phyloP scores from a whole-genome alignment of 1,284 basidiomycete species.

The Kalmanozyma brasiliensis region DNA sequence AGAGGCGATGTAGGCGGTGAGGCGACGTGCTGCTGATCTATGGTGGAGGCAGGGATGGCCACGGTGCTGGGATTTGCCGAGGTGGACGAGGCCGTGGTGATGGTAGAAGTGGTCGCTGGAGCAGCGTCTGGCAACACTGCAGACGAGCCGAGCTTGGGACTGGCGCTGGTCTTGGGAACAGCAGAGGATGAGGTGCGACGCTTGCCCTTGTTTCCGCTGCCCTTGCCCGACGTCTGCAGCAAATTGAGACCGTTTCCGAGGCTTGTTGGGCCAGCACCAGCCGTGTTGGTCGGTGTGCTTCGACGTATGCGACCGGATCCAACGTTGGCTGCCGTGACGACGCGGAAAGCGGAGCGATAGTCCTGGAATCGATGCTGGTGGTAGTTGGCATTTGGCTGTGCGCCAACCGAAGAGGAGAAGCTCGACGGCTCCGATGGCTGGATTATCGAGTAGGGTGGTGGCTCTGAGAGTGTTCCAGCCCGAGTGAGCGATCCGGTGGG shows the following conservation, averaged over 20 bases:
- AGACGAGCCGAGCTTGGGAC: slow-evolving; percentile 25
- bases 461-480: slow-evolving; percentile 49
- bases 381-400: slow-evolving; percentile 63
- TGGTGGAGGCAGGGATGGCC: slow-evolving; percentile 23
- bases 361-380: slow-evolving; percentile 60
- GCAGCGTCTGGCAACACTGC: slow-evolving; percentile 3
- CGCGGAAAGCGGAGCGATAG: slow-evolving; percentile 55
- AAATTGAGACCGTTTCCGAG: slow-evolving; percentile 33
- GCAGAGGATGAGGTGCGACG: slow-evolving; percentile 23
- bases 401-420: slow-evolving; percentile 63
- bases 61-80: slow-evolving; percentile 26
- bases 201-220: slow-evolving; percentile 16
- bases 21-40: slow-evolving; percentile 24
- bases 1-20: slow-evolving; percentile 30
- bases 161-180: slow-evolving; percentile 24
- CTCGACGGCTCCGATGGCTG: slow-evolving; percentile 63
- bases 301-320: slow-evolving; percentile 43
- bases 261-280: slow-evolving; percentile 9
- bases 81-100: background rate
- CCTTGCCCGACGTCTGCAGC: slow-evolving; percentile 17
- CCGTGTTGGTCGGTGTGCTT: slow-evolving; percentile 6
- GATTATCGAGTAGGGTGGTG: slow-evolving; percentile 56
- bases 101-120: slow-evolving; percentile 1
- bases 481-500: slow-evolving; percentile 45
- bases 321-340: slow-evolving; percentile 54